phyloP scores from a whole-genome alignment of 202 grass and related monocot genomes.

The Brachypodium distachyon region DNA sequence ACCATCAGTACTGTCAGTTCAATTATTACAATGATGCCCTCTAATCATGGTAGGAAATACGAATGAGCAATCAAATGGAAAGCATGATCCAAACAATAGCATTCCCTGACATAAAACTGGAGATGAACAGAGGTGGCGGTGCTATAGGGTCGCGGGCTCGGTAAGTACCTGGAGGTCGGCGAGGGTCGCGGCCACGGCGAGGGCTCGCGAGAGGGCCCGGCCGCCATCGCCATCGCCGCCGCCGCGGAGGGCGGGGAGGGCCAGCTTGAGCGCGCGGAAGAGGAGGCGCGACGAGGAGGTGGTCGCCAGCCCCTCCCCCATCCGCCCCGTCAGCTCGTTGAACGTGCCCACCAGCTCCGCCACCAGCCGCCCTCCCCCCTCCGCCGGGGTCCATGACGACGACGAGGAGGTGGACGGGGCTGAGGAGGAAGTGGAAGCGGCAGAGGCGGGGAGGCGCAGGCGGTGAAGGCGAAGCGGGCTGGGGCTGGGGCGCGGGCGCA shows the following conservation, averaged over 20 bases:
- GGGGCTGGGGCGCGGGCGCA: not conserved
- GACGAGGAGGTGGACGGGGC: conserved; percentile 19
- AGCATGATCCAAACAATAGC: not conserved
- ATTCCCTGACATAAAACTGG: not conserved
- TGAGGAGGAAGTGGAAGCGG: not conserved
- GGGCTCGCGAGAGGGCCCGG: conserved; percentile 44
- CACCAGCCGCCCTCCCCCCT: conserved; percentile 69
- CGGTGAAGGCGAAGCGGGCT: not conserved
- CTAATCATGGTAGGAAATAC: not conserved
- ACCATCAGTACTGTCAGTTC: not conserved
- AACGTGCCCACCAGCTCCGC: conserved; percentile 85
- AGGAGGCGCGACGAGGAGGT: conserved; percentile 73
- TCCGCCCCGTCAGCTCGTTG: conserved; percentile 69
- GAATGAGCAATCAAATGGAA: not conserved
- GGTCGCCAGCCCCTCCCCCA: conserved; percentile 60
- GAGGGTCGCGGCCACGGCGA: conserved; percentile 57
- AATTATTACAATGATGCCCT: not conserved
- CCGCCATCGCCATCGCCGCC: conserved; percentile 46
- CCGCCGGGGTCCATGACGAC: conserved; percentile 6
- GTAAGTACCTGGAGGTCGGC: conserved; percentile 80
- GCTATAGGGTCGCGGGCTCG: too few species aligned
- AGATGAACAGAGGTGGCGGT: too few species aligned
- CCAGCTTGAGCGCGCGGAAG: conserved; percentile 75
- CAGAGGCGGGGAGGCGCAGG: conserved; percentile 12
- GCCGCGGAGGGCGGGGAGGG: conserved; percentile 61